Conservation (phyloP, 768 basidiomycete species). For the Boletus edulis region DNA sequence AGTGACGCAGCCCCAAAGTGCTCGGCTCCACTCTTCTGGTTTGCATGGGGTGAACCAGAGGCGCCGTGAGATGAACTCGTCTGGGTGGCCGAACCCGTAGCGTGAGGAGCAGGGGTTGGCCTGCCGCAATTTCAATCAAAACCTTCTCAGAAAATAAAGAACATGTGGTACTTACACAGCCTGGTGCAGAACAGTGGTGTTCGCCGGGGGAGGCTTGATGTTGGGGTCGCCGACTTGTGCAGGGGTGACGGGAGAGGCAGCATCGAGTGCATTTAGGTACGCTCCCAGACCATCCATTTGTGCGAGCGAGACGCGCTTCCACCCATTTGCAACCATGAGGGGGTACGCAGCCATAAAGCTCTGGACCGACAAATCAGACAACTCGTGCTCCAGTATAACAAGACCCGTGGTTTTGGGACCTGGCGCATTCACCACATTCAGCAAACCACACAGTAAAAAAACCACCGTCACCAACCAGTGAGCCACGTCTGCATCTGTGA, state of each 20-base stretch:
- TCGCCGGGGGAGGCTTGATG: constrained; percentile 16
- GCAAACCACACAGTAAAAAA: neutral
- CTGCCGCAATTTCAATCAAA: constrained; percentile 5
- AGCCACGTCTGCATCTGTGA: constrained; percentile 55
- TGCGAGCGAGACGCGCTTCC: constrained; percentile 63
- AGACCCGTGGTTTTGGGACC: constrained; percentile 78
- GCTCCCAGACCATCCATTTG: constrained; percentile 36
- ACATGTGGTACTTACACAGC: constrained; percentile 4
- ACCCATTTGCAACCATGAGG: constrained; percentile 62
- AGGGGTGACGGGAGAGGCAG: constrained; percentile 25
- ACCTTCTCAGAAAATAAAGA: neutral
- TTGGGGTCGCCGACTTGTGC: constrained; percentile 21
- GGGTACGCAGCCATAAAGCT: constrained; percentile 70
- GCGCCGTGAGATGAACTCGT: constrained; percentile 9
- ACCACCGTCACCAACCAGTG: constrained; percentile 35
- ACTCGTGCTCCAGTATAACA: constrained; percentile 83
- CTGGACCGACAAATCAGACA: constrained; percentile 53
- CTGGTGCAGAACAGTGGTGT: constrained; percentile 2
- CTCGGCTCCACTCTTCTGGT: constrained; percentile 34
- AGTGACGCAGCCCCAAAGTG: constrained; percentile 23
- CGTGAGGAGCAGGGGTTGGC: neutral
- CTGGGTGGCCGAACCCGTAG: neutral
- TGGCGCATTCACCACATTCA: constrained; percentile 8
- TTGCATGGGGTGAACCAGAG: constrained; percentile 25
- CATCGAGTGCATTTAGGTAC: constrained; percentile 48